Conservation (phyloP, 768 basidiomycete genomes). For the Podaxis sp. region DNA sequence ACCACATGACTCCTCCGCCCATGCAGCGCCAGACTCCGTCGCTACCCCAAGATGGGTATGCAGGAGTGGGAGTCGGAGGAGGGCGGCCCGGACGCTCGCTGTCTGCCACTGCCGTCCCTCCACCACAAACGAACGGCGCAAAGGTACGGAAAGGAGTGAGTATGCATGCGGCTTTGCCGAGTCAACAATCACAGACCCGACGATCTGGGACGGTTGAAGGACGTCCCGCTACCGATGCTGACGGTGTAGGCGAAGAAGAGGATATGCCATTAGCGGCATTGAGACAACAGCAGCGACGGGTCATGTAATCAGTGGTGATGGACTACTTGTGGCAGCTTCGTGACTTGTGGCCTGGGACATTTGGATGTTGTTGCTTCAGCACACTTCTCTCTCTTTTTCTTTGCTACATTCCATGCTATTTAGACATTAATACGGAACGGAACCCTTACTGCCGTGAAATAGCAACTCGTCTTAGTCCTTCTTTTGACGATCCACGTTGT, state of each 20-base stretch:
- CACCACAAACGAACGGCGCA: conserved; percentile 40
- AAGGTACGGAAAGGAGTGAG: conserved; percentile 64
- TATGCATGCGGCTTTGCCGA: conserved; percentile 54
- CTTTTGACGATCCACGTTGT: background rate
- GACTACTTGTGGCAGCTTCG: background rate
- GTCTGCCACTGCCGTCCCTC: conserved; percentile 57
- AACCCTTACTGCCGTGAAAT: conserved; percentile 11
- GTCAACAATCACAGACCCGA: conserved; percentile 43
- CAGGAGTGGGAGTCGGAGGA: conserved; percentile 30
- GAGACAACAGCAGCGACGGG: conserved; percentile 69
- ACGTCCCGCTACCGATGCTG: conserved; percentile 12
- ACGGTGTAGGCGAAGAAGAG: conserved; percentile 54
- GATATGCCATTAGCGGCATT: conserved; percentile 78
- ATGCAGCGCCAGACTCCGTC: conserved; percentile 25
- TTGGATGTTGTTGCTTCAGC: conserved; percentile 1
- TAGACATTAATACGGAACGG: conserved; percentile 12
- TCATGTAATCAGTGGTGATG: conserved; percentile 19
- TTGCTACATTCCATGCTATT: background rate
- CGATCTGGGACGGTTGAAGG: conserved; percentile 23
- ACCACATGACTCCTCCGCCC: conserved; percentile 16
- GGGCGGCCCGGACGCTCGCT: conserved; percentile 58
- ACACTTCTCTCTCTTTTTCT: background rate
- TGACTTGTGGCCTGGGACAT: background rate
- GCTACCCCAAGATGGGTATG: conserved; percentile 26
- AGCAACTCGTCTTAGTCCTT: background rate